These are phyloP conservation scores for Chalciporus chontae DNA, from an alignment of 768 basidiomycete species.

Conservation along the genomic window DNA sequence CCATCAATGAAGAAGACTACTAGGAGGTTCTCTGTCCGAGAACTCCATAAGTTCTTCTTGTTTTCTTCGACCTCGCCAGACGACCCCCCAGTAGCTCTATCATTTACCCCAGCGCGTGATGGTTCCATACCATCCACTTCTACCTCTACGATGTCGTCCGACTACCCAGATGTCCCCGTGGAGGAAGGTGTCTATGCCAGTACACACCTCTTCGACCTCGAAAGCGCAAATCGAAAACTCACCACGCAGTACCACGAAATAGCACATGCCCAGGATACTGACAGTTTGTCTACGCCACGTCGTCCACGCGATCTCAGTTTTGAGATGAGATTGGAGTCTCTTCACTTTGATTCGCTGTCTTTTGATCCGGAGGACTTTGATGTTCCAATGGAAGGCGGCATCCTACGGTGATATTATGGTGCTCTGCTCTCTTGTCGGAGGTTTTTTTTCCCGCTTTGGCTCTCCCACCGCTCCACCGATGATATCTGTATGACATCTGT, in stretches of 20 bases:
- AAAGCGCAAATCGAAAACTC: constrained; percentile 16
- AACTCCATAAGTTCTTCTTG: constrained; percentile 33
- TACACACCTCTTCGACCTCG: constrained; percentile 17
- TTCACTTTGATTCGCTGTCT: constrained; percentile 69
- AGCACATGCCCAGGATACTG: not conserved
- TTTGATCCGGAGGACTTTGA: constrained; percentile 61
- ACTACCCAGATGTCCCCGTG: constrained; percentile 15
- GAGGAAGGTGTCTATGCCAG: constrained; percentile 16
- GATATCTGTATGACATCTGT: constrained; percentile 6
- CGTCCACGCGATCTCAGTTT: constrained; percentile 42
- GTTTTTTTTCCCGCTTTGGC: not conserved
- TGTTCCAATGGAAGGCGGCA: constrained; percentile 19
- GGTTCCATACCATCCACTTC: constrained; percentile 7
- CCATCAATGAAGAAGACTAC: constrained; percentile 30
- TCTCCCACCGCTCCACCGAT: not conserved
- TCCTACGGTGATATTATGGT: constrained; percentile 12
- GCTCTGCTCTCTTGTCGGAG: not conserved
- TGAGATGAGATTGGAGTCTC: constrained; percentile 68
- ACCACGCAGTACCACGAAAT: constrained; percentile 3
- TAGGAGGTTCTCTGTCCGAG: constrained; percentile 35
- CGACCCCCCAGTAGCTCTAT: not conserved
- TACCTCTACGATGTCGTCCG: constrained; percentile 12
- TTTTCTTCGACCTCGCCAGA: constrained; percentile 24
- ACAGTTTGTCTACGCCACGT: constrained; percentile 1
- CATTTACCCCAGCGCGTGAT: not conserved